Base-by-base conservation (phyloP, 148 eudicot species). In the Persicaria maculosa region DNA sequence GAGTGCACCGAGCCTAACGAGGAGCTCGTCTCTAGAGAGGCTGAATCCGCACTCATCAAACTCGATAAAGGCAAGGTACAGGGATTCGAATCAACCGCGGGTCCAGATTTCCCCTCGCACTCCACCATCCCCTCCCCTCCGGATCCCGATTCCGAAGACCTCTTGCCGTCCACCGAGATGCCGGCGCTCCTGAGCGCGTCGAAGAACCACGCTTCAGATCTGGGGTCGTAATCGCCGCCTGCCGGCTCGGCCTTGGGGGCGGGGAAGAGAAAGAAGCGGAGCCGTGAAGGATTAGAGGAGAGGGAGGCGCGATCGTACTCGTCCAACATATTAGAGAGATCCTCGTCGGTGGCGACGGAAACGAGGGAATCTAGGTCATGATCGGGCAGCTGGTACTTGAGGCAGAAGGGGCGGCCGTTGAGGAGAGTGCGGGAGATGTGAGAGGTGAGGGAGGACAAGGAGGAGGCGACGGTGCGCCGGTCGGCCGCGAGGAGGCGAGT, bases 321-420 rank as follows among this genome's bases (percentile, higher is more conserved):
- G 11, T 93, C 97, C 40, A 93, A 44, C 97, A 93, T 91, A 58
- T 91, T 93, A 0, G 47, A 10, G 6, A 93, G 83, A 72, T 93
- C 97, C 48, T 93, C 98, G 17, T 91, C 93, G 58, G 86, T 79
- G 25, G 96, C 59, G 72, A 93, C 81, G 17, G 98, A 91, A 65
- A 93, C 81, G 52, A 93, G 76, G 14, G 98, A 84, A 65, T 93
- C 98, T 2, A 93, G 86, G 71, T 91, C 98, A 53, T 91, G 91
- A 73, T 83, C 46, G 0, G 98, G 97, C 47, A 93, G 90, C 83
- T 86, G 98, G 84, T 93, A 93, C 65, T 89, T 91, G 19, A 91
- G 75, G 47, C 44, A 19, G 71, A 91, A 90, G 6, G 83, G 83
- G 40, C 78, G 82, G 78, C 83, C 83, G 75, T 78, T 77, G 52